Base-by-base conservation (phyloP, 2,329 filamentous ascomycete genomes). In the Ophiostoma sp. region DNA sequence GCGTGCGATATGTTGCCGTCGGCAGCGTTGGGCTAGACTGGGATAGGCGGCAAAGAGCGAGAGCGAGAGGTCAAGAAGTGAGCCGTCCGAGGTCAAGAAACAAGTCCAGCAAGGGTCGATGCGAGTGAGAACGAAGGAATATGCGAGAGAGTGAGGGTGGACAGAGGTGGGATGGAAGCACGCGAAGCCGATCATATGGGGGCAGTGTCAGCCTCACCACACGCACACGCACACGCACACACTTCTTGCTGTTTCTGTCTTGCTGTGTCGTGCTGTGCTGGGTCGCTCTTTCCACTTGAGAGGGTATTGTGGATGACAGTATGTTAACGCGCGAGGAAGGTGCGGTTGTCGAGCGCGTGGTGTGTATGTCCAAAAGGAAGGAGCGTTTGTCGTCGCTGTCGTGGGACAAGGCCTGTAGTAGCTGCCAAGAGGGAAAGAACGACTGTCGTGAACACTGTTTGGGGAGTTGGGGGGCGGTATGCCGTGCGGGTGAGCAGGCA, bases 181-280 rank as follows among this genome's bases (percentile, higher is more conserved):
- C n/a, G 52, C 52, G 23, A 57, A 57, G 52, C 52, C 13, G 52
- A n/a, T n/a, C 52, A 57, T 23, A 57, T 57, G 52, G 52, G 48
- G 52, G n/a, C n/a, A 57, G 52, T 8, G 52, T 57, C 52, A 57
- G 52, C 52, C 52, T 57, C 10, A n/a, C 44, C 17, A 57, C 52
- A 57, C 23, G 52, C 52, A 57, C 52, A 57, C n/a, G n/a, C n/a
- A n/a, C n/a, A 31, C 39, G 39, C 39, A 41, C 39, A 41, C 52
- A 57, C 52, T 27, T 57, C 52, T 27, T 57, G 52, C 52, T 27
- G 23, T 27, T 57, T 57, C 17, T 57, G 52, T 31, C 23, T 27
- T 13, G 17, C 27, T 13, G 7, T 27, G 57, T 64, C 57, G 31
- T 35, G 57, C 57, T 64, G 10, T 27, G 52, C 13, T n/a, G n/a